Evolutionary conservation across 31 red algal species (phyloP), one percentile per base, ranked within the genome.

Genomic region (Endocladia muricata): DNA sequence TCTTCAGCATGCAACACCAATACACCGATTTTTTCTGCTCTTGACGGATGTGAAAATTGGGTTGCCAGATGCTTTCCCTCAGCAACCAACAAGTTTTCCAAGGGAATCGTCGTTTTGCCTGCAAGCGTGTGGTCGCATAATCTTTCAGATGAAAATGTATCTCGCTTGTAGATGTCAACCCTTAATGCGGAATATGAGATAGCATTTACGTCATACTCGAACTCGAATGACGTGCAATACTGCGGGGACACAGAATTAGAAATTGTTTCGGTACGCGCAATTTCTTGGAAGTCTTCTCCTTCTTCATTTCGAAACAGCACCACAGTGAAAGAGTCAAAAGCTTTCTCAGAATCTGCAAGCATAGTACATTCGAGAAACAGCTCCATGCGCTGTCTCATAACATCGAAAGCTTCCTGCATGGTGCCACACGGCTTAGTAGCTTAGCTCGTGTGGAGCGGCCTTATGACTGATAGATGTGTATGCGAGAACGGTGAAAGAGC

Each of bases 251-350:
- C 69, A 4, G 58, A 54, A 15, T 51, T 48, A n/a, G 25, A 72
- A 2, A 90, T 35, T 34, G 86, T 90, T 68, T 82, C 86, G 1
- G 78, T 90, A 6, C 86, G 68, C 41, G 62, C 76, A 37, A 81
- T 17, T 78, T 90, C 78, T 7, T 51, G 23, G 41, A 81, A 80
- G 0, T 79, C 76, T 1, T 1, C 37, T 3, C 30, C 64, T 4
- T 41, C 11, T 7, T 30, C 68, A 65, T 37, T 38, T 39, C 55
- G 63, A 5, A 9, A 21, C 5, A 68, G 26, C 8, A 88, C 68
- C 11, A 88, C 85, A 0, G 68, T 66, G 61, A 88, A 88, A 2
- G 76, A 48, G 7, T 49, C 19, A 30, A 60, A 22, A 2, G 9
- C 3, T 19, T 38, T 67, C 17, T 88, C 42, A 2, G 33, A 15